These are phyloP conservation scores for Heterobasidion parviporum DNA, from an alignment of 1,284 basidiomycete genomes.

Conservation along the genomic window DNA sequence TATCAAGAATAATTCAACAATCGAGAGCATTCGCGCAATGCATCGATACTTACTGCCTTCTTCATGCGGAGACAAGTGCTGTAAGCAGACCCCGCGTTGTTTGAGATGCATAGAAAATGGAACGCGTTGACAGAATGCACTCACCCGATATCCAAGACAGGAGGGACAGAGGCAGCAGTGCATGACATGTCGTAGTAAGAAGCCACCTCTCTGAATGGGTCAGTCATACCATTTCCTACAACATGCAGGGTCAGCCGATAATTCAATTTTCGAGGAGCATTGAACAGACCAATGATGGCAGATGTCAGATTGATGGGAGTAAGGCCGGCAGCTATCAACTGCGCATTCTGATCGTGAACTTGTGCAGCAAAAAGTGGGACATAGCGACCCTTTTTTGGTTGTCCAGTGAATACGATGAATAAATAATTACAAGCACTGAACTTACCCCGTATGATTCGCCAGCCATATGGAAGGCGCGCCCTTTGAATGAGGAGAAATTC, in stretches of 20 bases:
- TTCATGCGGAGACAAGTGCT: conserved; percentile 26
- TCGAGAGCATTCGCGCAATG: neutral
- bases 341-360: conserved; percentile 72
- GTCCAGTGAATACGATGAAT: neutral
- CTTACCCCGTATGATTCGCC: conserved; percentile 63
- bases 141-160: conserved; percentile 19
- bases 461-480: conserved; percentile 62
- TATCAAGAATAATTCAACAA: neutral
- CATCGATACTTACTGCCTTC: conserved; percentile 22
- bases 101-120: neutral
- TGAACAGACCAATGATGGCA: conserved; percentile 64
- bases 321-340: conserved; percentile 47
- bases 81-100: too few relatives aligned
- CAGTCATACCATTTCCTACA: conserved; percentile 39
- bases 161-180: conserved; percentile 18
- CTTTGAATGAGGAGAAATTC: conserved; percentile 59
- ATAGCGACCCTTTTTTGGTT: conserved; percentile 59
- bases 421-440: conserved; percentile 1
- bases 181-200: conserved; percentile 28
- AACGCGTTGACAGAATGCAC: neutral
- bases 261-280: neutral
- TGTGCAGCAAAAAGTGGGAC: conserved; percentile 77
- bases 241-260: neutral
- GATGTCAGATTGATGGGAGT: conserved; percentile 74
- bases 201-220: conserved; percentile 15